phyloP scores from a whole-genome alignment of 2,329 filamentous ascomycete genomes.

The Dactylonectria estremocensis region DNA sequence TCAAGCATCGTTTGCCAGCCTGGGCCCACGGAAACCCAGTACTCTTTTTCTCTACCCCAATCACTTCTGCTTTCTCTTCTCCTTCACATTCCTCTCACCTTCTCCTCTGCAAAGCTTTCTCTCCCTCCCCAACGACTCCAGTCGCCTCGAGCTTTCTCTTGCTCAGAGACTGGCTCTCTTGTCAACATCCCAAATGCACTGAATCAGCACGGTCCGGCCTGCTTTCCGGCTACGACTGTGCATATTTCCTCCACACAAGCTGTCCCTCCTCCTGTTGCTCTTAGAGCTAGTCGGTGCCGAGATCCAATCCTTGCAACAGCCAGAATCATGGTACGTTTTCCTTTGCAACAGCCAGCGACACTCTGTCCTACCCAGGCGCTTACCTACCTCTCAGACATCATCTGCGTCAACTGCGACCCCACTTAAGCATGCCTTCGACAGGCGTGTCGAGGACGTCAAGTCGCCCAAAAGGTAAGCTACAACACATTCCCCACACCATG shows the following conservation, averaged over 20 bases:
- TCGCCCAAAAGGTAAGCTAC: constrained; percentile 88
- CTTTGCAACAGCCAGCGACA: constrained; percentile 27
- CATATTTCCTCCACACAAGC: constrained; percentile 3
- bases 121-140: constrained; percentile 23
- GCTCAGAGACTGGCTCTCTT: constrained; percentile 45
- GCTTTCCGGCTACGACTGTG: constrained; percentile 37
- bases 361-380: constrained; percentile 32
- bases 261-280: constrained; percentile 1
- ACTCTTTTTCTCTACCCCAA: constrained; percentile 47
- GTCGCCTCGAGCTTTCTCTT: constrained; percentile 18
- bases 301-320: background rate
- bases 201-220: constrained; percentile 39
- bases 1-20: constrained; percentile 29
- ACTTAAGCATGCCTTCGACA: constrained; percentile 81
- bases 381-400: constrained; percentile 68
- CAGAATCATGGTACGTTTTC: constrained; percentile 45
- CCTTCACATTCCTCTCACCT: constrained; percentile 38
- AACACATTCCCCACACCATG: constrained; percentile 1
- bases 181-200: constrained; percentile 42
- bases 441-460: constrained; percentile 86
- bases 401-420: constrained; percentile 82
- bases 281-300: background rate
- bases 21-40: constrained; percentile 42
- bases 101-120: constrained; percentile 35
- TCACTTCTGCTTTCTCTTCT: constrained; percentile 44